Evolutionary conservation across 495 filamentous ascomycete species (phyloP).

Genomic region (Aspergillus egyptiacus): DNA sequence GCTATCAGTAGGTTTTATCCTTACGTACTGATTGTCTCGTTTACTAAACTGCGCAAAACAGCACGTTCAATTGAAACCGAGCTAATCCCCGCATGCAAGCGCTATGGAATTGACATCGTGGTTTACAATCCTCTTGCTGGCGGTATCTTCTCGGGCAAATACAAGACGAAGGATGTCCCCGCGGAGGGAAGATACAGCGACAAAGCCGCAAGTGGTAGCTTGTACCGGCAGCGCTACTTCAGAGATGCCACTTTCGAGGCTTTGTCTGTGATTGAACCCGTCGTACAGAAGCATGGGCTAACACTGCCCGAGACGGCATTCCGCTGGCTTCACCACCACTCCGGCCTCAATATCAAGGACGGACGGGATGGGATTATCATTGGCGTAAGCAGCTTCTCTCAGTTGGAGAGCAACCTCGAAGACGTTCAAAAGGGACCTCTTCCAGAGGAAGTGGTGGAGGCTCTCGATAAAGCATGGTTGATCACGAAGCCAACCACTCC

Average conservation of each 20-base stretch:
- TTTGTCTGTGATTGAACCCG: slow-evolving; percentile 64
- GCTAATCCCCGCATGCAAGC: slow-evolving; percentile 70
- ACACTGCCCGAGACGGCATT: slow-evolving; percentile 79
- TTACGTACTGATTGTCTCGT: slow-evolving; percentile 34
- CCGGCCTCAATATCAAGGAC: slow-evolving; percentile 63
- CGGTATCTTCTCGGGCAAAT: slow-evolving; percentile 80
- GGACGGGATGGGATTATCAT: slow-evolving; percentile 74
- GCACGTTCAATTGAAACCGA: slow-evolving; percentile 75
- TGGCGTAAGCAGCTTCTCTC: slow-evolving; percentile 66
- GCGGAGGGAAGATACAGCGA: slow-evolving; percentile 65
- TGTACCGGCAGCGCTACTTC: slow-evolving; percentile 79
- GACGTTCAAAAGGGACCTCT: slow-evolving; percentile 82
- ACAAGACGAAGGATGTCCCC: slow-evolving; percentile 65
- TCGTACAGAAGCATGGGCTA: slow-evolving; percentile 65
- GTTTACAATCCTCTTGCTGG: slow-evolving; percentile 89
- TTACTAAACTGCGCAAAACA: slow-evolving; percentile 49
- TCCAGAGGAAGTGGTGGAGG: slow-evolving; percentile 75
- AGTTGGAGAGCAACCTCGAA: slow-evolving; percentile 69
- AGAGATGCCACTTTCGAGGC: slow-evolving; percentile 72
- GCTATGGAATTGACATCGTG: slow-evolving; percentile 81
- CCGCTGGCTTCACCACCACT: slow-evolving; percentile 78
- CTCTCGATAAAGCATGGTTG: slow-evolving; percentile 67
- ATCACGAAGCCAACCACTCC: slow-evolving; percentile 59
- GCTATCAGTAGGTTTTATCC: slow-evolving; percentile 41
- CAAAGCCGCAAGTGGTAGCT: slow-evolving; percentile 43